Conservation (phyloP, 2,329 filamentous ascomycete species). For the Arthrobotrys pseudoclavata region DNA sequence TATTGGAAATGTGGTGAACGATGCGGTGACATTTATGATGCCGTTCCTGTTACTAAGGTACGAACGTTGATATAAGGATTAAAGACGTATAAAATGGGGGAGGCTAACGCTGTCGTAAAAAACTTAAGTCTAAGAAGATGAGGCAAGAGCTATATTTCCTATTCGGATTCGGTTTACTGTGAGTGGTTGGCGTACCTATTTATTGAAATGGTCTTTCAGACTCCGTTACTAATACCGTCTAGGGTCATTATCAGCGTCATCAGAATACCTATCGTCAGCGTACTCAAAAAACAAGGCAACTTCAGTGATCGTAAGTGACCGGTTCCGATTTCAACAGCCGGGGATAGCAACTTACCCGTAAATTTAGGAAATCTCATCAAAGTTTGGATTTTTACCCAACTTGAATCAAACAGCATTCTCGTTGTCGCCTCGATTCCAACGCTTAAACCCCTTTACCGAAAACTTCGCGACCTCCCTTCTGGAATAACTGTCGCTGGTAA, state of each 20-base stretch:
- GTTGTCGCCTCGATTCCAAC: constrained; percentile 38
- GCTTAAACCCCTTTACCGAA: constrained; percentile 37
- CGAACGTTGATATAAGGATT: neutral
- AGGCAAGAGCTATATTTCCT: constrained; percentile 39
- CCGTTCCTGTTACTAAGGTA: constrained; percentile 38
- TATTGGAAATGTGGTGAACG: constrained; percentile 42
- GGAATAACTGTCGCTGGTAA: constrained; percentile 25
- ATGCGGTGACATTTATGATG: constrained; percentile 46
- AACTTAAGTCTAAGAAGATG: constrained; percentile 46
- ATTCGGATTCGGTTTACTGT: constrained; percentile 39
- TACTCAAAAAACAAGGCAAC: constrained; percentile 34
- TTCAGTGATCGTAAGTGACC: constrained; percentile 31
- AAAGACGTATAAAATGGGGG: neutral
- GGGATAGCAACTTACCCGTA: neutral
- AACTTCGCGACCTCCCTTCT: constrained; percentile 23
- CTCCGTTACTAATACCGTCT: neutral
- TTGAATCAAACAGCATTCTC: constrained; percentile 42
- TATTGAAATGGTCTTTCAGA: neutral
- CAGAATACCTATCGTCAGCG: constrained; percentile 37
- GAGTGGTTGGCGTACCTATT: neutral
- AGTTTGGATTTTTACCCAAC: constrained; percentile 47
- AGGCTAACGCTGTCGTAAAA: neutral
- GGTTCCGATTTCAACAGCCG: neutral
- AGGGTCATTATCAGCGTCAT: constrained; percentile 41
- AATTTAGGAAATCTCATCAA: constrained; percentile 33